Percentiles rank a stretch among this genome's conserved stretches.
Conservation (phyloP, 306 rosid species). For the Prunus padus region DNA sequence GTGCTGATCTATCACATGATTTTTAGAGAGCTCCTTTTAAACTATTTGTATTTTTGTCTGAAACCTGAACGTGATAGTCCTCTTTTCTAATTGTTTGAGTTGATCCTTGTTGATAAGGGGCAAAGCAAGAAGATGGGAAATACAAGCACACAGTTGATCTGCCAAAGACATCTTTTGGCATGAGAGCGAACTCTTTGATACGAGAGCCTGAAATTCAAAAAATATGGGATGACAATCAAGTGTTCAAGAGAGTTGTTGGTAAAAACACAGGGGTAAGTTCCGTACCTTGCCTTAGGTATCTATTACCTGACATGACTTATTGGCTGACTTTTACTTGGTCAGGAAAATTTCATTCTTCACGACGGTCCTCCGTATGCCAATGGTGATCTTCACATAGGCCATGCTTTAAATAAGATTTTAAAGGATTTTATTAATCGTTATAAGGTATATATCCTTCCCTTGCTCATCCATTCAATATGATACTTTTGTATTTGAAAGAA, state of each 20-base stretch:
- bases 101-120: conserved; percentile 50
- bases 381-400: conserved; percentile 98
- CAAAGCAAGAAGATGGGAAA: conserved; percentile 78
- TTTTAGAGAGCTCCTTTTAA: not conserved
- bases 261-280: conserved; percentile 79
- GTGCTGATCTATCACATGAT: not conserved
- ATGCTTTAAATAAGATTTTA: conserved; percentile 89
- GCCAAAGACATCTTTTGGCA: conserved; percentile 87
- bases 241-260: conserved; percentile 63
- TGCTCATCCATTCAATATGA: conserved; percentile 15
- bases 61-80: not conserved
- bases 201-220: conserved; percentile 97
- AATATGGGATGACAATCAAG: conserved; percentile 88
- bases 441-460: conserved; percentile 53
- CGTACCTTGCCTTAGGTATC: conserved; percentile 14
- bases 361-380: conserved; percentile 99
- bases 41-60: not conserved
- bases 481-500: conserved; percentile 1
- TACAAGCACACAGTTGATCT: conserved; percentile 97
- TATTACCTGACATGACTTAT: conserved; percentile 23
- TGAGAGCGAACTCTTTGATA: conserved; percentile 79
- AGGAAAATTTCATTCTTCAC: conserved; percentile 87
- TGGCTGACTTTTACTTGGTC: conserved; percentile 34
- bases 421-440: conserved; percentile 96
- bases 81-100: conserved; percentile 28